Conservation (phyloP, 352 stramenopile genomes). For the Pythium apleroticum region DNA sequence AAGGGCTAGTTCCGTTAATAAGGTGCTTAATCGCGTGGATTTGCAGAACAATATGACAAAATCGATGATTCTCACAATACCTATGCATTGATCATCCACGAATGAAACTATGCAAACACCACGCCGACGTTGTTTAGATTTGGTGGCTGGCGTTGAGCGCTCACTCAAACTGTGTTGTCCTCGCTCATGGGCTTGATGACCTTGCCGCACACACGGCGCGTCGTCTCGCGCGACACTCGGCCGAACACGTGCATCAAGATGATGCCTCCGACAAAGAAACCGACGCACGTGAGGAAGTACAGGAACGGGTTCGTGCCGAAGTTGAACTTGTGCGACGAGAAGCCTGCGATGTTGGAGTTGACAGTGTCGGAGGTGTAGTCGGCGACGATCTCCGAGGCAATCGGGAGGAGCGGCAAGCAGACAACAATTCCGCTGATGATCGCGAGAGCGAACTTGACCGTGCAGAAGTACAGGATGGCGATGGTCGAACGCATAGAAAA, state of each 20-base stretch:
- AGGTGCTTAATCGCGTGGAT: too few relatives aligned
- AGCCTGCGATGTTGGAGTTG: slow-evolving; percentile 23
- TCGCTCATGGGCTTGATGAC: slow-evolving; percentile 19
- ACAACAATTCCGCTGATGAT: slow-evolving; percentile 34
- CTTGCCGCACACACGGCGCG: slow-evolving; percentile 23
- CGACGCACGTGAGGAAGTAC: slow-evolving; percentile 30
- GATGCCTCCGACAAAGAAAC: slow-evolving; percentile 24
- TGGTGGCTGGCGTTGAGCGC: not conserved
- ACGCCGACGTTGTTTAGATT: not conserved
- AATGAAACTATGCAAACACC: not conserved
- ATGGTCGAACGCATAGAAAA: slow-evolving; percentile 26
- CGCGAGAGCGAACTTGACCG: slow-evolving; percentile 42
- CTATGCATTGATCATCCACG: not conserved
- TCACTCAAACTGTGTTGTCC: not conserved
- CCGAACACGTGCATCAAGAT: slow-evolving; percentile 33
- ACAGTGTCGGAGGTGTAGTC: slow-evolving; percentile 26
- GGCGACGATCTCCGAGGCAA: slow-evolving; percentile 31
- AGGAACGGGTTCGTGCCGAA: slow-evolving; percentile 33
- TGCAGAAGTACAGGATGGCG: slow-evolving; percentile 46
- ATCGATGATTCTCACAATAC: too few relatives aligned
- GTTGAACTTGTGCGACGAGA: slow-evolving; percentile 29
- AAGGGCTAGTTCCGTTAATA: too few relatives aligned
- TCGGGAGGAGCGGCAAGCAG: slow-evolving; percentile 31
- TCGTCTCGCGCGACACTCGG: slow-evolving; percentile 23
- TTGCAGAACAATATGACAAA: too few relatives aligned